phyloP scores from a whole-genome alignment of 164 flowering plant genomes.

The grape (Vitis vinifera) region DNA sequence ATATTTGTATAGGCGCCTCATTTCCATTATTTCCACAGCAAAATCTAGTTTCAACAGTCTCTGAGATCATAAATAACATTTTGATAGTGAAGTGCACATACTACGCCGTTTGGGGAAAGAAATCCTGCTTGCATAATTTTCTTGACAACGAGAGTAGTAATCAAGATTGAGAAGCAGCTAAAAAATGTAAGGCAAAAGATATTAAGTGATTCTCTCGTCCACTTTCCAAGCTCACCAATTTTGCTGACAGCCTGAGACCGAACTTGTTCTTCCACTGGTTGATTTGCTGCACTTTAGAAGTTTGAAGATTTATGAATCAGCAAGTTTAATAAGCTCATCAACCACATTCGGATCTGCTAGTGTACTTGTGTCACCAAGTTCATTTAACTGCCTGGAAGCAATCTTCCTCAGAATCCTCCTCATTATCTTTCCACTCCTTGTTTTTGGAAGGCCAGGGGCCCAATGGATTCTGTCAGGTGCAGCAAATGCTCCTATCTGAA shows the following conservation, averaged over 20 bases:
- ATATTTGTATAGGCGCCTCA: no score
- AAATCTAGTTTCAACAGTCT: no score
- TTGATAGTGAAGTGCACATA: background rate
- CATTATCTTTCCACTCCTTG: slow-evolving; percentile 99
- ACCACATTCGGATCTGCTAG: slow-evolving; percentile 94
- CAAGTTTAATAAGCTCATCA: slow-evolving; percentile 75
- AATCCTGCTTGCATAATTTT: background rate
- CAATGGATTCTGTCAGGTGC: slow-evolving; percentile 96
- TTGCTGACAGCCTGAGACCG: background rate
- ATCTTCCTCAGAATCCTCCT: slow-evolving; percentile 92
- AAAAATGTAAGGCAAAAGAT: background rate
- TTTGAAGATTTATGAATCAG: slow-evolving; percentile 36
- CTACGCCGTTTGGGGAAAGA: background rate
- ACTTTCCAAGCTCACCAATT: background rate
- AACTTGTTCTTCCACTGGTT: background rate
- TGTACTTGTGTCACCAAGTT: slow-evolving; percentile 96
- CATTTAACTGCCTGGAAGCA: slow-evolving; percentile 84
- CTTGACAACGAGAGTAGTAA: background rate
- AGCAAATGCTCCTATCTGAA: slow-evolving; percentile 98
- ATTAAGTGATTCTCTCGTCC: background rate
- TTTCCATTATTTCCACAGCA: no score
- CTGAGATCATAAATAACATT: no score
- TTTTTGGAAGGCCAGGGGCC: slow-evolving; percentile 99
- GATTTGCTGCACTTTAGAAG: background rate
- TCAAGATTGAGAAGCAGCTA: background rate